Conservation (phyloP, 1,284 basidiomycete genomes). For the Malassezia japonica region DNA sequence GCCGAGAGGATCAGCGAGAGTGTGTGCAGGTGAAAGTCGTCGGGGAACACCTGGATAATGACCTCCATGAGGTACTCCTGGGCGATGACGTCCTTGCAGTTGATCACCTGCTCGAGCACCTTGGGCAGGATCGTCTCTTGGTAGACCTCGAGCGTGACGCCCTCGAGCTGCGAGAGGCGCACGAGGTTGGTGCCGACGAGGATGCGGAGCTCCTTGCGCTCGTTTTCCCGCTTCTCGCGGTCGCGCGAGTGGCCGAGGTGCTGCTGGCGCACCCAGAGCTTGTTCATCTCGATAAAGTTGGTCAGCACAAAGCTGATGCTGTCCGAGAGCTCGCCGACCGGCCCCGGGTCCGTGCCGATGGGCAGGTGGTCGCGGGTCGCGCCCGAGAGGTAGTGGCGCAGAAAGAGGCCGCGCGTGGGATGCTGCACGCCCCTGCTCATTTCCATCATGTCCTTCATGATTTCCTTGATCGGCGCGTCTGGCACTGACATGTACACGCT, state of each 20-base stretch:
- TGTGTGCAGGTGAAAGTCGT: constrained; percentile 47
- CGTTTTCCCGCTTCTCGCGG: constrained; percentile 46
- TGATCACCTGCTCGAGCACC: constrained; percentile 47
- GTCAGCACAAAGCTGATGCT: constrained; percentile 46
- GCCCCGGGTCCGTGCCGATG: constrained; percentile 36
- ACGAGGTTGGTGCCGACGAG: constrained; percentile 48
- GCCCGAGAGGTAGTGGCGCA: constrained; percentile 46
- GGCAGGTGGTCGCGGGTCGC: constrained; percentile 46
- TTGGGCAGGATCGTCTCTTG: constrained; percentile 39
- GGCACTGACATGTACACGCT: constrained; percentile 48
- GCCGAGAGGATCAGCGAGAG: constrained; percentile 43
- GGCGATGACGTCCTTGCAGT: constrained; percentile 47
- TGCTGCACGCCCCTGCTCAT: constrained; percentile 48
- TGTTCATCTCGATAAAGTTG: constrained; percentile 49
- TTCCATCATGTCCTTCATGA: constrained; percentile 48
- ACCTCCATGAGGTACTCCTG: constrained; percentile 49
- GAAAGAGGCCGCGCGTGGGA: constrained; percentile 45
- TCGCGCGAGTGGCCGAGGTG: constrained; percentile 47
- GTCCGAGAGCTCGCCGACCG: constrained; percentile 41
- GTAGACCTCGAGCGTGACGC: constrained; percentile 44
- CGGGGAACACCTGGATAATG: constrained; percentile 48
- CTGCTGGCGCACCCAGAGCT: constrained; percentile 47
- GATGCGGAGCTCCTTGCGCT: constrained; percentile 44
- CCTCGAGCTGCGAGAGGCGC: constrained; percentile 46
- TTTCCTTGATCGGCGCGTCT: constrained; percentile 47